Evolutionary conservation across 345 rosid species (phyloP), one percentile per base, ranked within the genome.

Genomic region (Acer campestre): DNA sequence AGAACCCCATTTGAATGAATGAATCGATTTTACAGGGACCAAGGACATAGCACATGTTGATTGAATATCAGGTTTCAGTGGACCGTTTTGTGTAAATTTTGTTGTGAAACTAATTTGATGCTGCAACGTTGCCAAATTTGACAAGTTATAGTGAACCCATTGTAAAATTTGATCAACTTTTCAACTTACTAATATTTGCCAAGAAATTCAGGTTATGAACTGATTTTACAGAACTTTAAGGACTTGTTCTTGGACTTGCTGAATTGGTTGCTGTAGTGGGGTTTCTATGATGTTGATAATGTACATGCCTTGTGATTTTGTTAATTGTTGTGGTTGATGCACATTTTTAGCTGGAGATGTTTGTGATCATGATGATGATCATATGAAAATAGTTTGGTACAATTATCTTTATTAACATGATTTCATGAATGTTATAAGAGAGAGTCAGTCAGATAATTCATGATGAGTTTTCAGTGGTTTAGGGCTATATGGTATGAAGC

Each of bases 11-110:
- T 71, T 75, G 20, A 65, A 63, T 75, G 25, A 65, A 67, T 75
- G 20, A 65, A 63, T 75, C 20, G 61, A 67, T 58, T 85, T 59
- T 72, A 61, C 80, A 70, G 73, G 77, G 80, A 86, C 82, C 78
- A 69, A 31, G 83, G 75, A 83, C 80, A 71, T 29, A 6, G 82
- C 80, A 71, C 38, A 6, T 56, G 53, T 65, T 75, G 70, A 78
- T 29, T 77, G 70, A 22, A 29, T 55, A 7, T 79, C 70, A 55
- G 48, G 48, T 70, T 80, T 70, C 42, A 69, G 53, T 17, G 79
- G 66, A 69, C 74, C 27, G 1, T 56, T 56, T 56, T 56, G 22
- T 56, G 31, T 20, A 70, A 56, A 35, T 66, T 72, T 72, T 69
- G 73, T 67, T 35, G 38, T 35, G 38, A 69, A 63, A 61, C 58